These are phyloP conservation scores for Colletotrichum sp. DNA, from an alignment of 2,329 filamentous ascomycete genomes.

Conservation along the genomic window DNA sequence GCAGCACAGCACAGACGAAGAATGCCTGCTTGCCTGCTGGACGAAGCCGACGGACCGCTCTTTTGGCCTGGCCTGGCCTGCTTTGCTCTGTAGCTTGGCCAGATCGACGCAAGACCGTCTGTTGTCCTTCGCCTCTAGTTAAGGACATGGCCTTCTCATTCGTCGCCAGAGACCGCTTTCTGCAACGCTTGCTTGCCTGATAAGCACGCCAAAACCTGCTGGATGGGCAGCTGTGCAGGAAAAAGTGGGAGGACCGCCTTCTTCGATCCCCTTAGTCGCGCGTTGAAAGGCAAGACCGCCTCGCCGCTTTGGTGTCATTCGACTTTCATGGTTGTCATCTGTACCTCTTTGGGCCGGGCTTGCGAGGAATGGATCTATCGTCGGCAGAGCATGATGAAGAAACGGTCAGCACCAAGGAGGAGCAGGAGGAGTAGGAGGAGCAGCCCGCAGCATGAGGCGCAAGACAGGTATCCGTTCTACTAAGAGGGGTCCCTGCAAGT, in stretches of 20 bases:
- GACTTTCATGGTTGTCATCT: not conserved
- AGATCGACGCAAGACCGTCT: not conserved
- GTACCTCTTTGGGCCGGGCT: not conserved
- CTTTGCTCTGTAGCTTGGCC: not conserved
- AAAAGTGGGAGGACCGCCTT: slow-evolving; percentile 16
- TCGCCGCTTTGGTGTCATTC: not conserved
- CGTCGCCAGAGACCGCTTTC: slow-evolving; percentile 12
- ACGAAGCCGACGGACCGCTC: not conserved
- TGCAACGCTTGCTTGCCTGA: slow-evolving; percentile 15
- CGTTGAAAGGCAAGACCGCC: not conserved
- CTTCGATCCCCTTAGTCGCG: not conserved
- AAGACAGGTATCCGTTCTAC: not conserved
- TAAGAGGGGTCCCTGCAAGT: not conserved
- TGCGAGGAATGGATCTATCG: not conserved
- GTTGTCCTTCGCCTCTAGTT: not conserved
- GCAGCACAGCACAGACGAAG: not conserved
- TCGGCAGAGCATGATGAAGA: not conserved
- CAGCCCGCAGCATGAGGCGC: not conserved
- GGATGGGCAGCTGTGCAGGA: slow-evolving; percentile 19
- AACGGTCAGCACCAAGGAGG: not conserved
- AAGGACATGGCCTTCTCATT: slow-evolving; percentile 1
- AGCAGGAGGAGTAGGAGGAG: not conserved
- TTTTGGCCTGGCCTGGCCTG: not conserved
- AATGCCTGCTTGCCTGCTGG: not conserved
- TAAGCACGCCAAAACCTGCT: slow-evolving; percentile 18